Conservation (phyloP, 305 asterid genomes). For the Fraxinus greggii region DNA sequence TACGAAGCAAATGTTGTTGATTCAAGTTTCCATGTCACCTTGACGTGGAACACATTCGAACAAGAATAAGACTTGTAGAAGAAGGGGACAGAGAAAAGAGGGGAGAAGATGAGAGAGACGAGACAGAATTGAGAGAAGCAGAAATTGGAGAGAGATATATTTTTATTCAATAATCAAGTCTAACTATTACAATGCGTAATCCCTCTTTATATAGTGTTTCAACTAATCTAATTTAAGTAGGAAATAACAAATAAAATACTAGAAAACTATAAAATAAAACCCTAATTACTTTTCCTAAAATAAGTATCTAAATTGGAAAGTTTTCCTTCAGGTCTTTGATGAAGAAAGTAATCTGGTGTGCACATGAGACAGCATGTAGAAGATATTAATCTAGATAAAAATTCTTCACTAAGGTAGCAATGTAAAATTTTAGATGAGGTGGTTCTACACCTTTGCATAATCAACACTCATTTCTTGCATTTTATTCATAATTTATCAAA, state of each 20-base stretch:
- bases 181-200: background rate
- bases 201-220: background rate
- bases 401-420: background rate
- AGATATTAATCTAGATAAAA: background rate
- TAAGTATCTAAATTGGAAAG: background rate
- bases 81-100: background rate
- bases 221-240: background rate
- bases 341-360: background rate
- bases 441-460: background rate
- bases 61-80: background rate
- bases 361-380: background rate
- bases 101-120: background rate
- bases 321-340: background rate
- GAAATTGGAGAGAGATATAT: background rate
- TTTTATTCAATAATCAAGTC: background rate
- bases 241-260: background rate
- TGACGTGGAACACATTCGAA: background rate
- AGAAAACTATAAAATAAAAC: background rate
- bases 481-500: background rate
- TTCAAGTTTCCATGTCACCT: background rate
- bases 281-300: background rate
- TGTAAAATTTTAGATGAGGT: background rate
- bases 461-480: background rate
- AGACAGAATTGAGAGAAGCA: background rate
- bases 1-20: background rate